Conservation (phyloP, 495 filamentous ascomycete genomes). For the Penicillium tannophilum region DNA sequence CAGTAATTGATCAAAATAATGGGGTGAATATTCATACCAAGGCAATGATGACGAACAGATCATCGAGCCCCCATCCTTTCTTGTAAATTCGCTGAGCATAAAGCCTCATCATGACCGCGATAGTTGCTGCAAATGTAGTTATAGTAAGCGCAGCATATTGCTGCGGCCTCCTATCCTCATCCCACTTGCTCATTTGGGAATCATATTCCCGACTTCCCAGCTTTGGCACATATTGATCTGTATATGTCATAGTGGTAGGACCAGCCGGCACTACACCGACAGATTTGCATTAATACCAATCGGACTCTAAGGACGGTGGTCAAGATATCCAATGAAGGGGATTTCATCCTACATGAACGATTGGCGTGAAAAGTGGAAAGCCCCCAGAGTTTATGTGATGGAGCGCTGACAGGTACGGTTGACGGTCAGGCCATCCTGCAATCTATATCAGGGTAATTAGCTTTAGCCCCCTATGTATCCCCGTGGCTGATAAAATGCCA, state of each 20-base stretch:
- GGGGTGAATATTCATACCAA: slow-evolving; percentile 1
- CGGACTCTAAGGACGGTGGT: neutral
- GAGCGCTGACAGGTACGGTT: neutral
- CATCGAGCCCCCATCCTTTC: slow-evolving; percentile 5
- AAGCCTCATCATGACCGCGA: slow-evolving; percentile 2
- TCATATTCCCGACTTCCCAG: slow-evolving; percentile 3
- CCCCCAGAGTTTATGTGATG: neutral
- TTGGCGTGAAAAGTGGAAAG: neutral
- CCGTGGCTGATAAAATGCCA: neutral
- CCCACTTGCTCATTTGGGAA: neutral
- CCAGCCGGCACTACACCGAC: neutral
- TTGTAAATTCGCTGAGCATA: slow-evolving; percentile 7
- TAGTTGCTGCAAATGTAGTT: neutral
- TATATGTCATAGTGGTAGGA: neutral
- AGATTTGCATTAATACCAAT: neutral
- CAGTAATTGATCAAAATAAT: neutral
- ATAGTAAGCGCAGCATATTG: slow-evolving; percentile 9
- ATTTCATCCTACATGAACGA: neutral
- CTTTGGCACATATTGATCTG: slow-evolving; percentile 4
- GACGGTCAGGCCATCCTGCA: neutral
- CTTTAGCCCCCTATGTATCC: neutral
- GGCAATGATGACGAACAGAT: slow-evolving; percentile 4
- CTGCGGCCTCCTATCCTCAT: neutral
- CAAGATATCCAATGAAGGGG: neutral
- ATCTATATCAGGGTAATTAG: neutral